Evolutionary conservation across 805 yeast species (phyloP).

Genomic region (Candida khao-thaluensis): DNA sequence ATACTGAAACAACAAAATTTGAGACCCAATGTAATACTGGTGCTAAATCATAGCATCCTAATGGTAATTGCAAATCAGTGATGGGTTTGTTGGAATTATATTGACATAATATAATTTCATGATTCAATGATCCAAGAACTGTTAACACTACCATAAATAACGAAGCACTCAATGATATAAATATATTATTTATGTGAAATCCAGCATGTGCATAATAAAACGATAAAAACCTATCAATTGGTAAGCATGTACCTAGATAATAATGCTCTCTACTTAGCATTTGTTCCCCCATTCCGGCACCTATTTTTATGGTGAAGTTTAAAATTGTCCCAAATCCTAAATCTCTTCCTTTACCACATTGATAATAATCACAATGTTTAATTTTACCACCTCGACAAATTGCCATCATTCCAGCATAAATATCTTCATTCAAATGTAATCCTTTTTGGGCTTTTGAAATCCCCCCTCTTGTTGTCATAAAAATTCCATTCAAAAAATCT

Average conservation of each 20-base stretch:
- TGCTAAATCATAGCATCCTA: slow-evolving; percentile 80
- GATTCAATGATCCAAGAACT: slow-evolving; percentile 73
- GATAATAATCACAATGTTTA: slow-evolving; percentile 93
- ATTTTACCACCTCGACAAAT: slow-evolving; percentile 87
- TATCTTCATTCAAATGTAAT: slow-evolving; percentile 89
- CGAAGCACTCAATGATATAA: slow-evolving; percentile 84
- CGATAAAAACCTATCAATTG: slow-evolving; percentile 84
- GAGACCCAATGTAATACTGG: slow-evolving; percentile 92
- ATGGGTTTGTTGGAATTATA: slow-evolving; percentile 66
- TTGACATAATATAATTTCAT: slow-evolving; percentile 68
- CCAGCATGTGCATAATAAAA: slow-evolving; percentile 98
- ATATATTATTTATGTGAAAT: slow-evolving; percentile 86
- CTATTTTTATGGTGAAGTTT: slow-evolving; percentile 92
- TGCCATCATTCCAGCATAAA: slow-evolving; percentile 93
- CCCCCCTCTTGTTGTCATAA: slow-evolving; percentile 95
- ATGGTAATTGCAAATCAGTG: slow-evolving; percentile 70
- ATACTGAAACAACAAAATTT: slow-evolving; percentile 82
- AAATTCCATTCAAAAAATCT: slow-evolving; percentile 85
- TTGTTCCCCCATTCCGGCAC: slow-evolving; percentile 99
- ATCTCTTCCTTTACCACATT: slow-evolving; percentile 97
- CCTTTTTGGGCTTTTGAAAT: slow-evolving; percentile 94
- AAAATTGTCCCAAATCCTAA: slow-evolving; percentile 89
- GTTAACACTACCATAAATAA: slow-evolving; percentile 77
- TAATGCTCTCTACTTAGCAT: slow-evolving; percentile 88
- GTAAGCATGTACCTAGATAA: slow-evolving; percentile 84